Conservation (phyloP, 805 yeast genomes). For the Cyberlindnera euphorbiiphila region DNA sequence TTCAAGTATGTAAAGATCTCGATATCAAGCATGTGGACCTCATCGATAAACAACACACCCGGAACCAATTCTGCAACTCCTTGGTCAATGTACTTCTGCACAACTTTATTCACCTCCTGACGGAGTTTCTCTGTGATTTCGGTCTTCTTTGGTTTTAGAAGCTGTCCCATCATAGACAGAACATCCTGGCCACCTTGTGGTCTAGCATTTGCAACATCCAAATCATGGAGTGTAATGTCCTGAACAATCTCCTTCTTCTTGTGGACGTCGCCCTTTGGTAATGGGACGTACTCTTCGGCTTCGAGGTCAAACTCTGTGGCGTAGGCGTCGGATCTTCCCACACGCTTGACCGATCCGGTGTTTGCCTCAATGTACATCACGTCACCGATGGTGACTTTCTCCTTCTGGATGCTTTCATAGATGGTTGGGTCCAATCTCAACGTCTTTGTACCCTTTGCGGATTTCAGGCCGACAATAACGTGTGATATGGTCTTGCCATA, state of each 20-base stretch:
- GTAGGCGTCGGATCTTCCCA: conserved; percentile 97
- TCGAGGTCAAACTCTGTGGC: conserved; percentile 98
- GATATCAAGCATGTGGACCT: conserved; percentile 96
- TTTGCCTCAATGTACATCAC: conserved; percentile 96
- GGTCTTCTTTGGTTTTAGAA: conserved; percentile 92
- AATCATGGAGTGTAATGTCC: conserved; percentile 93
- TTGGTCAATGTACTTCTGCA: conserved; percentile 92
- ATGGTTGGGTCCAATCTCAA: conserved; percentile 87
- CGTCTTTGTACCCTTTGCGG: conserved; percentile 88
- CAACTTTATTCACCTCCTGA: conserved; percentile 91
- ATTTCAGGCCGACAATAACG: conserved; percentile 89
- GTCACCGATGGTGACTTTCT: conserved; percentile 91
- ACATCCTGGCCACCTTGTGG: conserved; percentile 98
- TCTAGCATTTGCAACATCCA: conserved; percentile 93
- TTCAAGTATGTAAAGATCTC: conserved; percentile 95
- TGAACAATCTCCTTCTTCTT: conserved; percentile 97
- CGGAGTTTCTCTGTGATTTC: conserved; percentile 95
- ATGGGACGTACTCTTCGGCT: conserved; percentile 97
- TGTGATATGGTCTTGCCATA: conserved; percentile 96
- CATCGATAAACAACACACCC: conserved; percentile 96
- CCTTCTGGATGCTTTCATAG: conserved; percentile 92
- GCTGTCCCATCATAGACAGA: conserved; percentile 93
- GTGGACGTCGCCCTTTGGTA: conserved; percentile 98
- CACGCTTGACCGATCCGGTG: conserved; percentile 95
- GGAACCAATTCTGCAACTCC: conserved; percentile 98